These are phyloP conservation scores for Psilocybe sp. DNA, from an alignment of 768 basidiomycete species.

Conservation along the genomic window DNA sequence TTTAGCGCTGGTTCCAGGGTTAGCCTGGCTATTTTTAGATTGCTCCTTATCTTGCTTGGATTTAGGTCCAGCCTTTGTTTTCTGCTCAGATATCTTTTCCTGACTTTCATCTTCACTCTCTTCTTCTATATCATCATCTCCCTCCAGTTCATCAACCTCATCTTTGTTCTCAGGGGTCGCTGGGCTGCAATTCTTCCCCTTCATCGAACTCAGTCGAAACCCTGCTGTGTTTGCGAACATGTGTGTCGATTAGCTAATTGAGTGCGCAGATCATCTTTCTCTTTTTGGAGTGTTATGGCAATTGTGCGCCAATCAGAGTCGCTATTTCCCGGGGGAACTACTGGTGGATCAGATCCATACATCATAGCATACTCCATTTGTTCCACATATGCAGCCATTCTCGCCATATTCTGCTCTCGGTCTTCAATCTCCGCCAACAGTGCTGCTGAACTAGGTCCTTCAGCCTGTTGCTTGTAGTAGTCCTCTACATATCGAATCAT, in stretches of 20 bases:
- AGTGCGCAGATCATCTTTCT: not conserved
- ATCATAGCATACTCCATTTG: too few relatives aligned
- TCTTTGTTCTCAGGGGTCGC: not conserved
- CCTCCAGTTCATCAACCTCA: not conserved
- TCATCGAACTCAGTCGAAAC: not conserved
- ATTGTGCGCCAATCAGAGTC: not conserved
- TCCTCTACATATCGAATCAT: too few relatives aligned
- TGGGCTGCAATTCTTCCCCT: not conserved
- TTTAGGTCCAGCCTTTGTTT: not conserved
- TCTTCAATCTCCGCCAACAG: too few relatives aligned
- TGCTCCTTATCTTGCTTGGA: not conserved
- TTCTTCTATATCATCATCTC: not conserved
- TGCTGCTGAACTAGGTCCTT: too few relatives aligned
- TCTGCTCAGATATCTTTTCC: not conserved
- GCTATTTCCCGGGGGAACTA: not conserved
- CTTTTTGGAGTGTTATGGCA: not conserved
- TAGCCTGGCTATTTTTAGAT: not conserved
- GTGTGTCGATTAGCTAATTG: not conserved
- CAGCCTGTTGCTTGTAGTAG: too few relatives aligned
- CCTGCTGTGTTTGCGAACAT: not conserved
- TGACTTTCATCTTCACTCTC: not conserved
- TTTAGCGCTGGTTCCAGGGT: too few relatives aligned
- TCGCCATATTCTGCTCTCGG: too few relatives aligned
- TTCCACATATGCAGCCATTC: too few relatives aligned
- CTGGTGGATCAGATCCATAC: not conserved